Conservation (phyloP, 2,329 filamentous ascomycete genomes). For the Leptographium lundbergii region DNA sequence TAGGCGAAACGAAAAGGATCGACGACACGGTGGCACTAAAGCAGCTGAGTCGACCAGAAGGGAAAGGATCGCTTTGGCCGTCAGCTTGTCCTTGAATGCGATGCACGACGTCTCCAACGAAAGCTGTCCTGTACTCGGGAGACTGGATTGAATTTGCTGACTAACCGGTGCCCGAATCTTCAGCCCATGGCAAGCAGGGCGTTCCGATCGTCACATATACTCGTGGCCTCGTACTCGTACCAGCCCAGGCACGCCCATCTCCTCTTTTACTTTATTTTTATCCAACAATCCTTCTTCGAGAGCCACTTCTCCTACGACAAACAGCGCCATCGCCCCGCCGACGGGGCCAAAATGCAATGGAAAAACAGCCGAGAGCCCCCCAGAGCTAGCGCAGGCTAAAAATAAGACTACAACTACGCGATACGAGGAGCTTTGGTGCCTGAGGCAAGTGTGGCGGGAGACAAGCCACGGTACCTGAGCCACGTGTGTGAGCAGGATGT, state of each 20-base stretch:
- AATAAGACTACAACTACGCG: neutral
- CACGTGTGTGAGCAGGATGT: too few species aligned
- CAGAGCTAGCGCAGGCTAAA: neutral
- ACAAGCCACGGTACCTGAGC: neutral
- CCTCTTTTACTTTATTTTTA: too few species aligned
- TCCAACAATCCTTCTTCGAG: neutral
- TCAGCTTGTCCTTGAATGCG: neutral
- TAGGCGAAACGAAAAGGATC: neutral
- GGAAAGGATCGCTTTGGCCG: neutral
- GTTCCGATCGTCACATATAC: too few species aligned
- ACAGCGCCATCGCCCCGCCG: neutral
- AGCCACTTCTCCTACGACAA: neutral
- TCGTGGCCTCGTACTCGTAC: too few species aligned
- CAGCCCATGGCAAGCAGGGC: too few species aligned
- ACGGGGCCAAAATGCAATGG: neutral
- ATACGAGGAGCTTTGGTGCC: neutral
- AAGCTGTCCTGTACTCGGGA: too few species aligned
- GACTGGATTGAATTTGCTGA: too few species aligned
- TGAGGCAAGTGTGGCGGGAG: neutral
- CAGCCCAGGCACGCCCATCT: too few species aligned
- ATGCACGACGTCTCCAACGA: too few species aligned
- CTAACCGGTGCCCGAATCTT: too few species aligned
- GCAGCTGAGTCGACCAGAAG: neutral
- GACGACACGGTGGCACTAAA: neutral
- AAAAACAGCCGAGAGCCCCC: neutral